Conservation (phyloP, 805 yeast species). For the Candida endomychidarum region DNA sequence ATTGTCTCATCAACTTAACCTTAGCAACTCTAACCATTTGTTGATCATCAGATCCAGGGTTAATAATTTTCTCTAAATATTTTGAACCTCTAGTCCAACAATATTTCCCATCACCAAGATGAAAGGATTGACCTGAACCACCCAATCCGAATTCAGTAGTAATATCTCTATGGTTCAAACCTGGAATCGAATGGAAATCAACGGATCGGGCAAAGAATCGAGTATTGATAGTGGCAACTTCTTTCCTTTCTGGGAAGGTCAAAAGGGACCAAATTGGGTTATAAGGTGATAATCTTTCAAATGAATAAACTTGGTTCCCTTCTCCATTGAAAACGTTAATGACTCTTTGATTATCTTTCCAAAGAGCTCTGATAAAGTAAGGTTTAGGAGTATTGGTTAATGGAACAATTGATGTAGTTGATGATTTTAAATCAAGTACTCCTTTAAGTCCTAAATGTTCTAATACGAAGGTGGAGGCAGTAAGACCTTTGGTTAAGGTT, state of each 20-base stretch:
- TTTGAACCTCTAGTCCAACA: constrained; percentile 56
- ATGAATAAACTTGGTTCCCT: constrained; percentile 46
- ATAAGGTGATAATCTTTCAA: constrained; percentile 49
- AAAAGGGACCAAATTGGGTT: constrained; percentile 55
- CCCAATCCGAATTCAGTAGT: constrained; percentile 25
- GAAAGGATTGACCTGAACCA: constrained; percentile 43
- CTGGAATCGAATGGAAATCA: constrained; percentile 49
- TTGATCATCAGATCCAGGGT: constrained; percentile 61
- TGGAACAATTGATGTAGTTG: constrained; percentile 43
- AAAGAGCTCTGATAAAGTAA: constrained; percentile 49
- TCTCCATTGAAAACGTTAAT: constrained; percentile 50
- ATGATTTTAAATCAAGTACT: constrained; percentile 36
- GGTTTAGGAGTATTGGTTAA: constrained; percentile 40
- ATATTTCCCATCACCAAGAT: constrained; percentile 53
- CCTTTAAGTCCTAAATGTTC: constrained; percentile 43
- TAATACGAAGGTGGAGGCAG: constrained; percentile 42
- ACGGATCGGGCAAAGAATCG: constrained; percentile 47
- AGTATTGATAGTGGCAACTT: constrained; percentile 51
- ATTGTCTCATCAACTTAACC: constrained; percentile 56
- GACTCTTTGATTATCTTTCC: constrained; percentile 42
- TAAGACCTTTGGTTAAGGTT: constrained; percentile 38
- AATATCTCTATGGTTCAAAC: constrained; percentile 46
- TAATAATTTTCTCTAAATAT: constrained; percentile 50
- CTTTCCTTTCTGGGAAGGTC: constrained; percentile 43
- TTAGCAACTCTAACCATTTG: constrained; percentile 52